These are phyloP conservation scores for Mycena olivaceomarginata DNA, from an alignment of 768 basidiomycete genomes.

Conservation along the genomic window DNA sequence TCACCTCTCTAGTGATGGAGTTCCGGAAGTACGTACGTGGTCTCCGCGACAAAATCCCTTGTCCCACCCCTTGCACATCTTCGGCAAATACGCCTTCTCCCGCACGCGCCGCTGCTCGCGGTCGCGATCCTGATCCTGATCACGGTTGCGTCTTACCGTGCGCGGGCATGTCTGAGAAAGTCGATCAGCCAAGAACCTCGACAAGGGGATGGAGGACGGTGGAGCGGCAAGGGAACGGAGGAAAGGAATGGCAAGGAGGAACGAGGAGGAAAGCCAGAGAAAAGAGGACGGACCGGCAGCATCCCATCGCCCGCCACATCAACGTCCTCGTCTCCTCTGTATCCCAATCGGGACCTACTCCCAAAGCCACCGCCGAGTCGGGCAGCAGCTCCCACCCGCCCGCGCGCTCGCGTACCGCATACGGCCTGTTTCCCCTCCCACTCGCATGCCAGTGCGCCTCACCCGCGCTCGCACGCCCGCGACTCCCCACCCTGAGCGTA, in stretches of 20 bases:
- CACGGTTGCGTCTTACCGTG: too few relatives aligned
- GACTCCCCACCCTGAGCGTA: neutral
- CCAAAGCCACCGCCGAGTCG: neutral
- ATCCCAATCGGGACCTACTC: neutral
- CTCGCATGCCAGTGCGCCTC: neutral
- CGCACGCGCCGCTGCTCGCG: neutral
- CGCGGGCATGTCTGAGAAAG: too few relatives aligned
- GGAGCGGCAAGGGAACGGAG: neutral
- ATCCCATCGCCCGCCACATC: neutral
- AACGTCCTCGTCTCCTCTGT: neutral
- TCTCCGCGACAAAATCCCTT: too few relatives aligned
- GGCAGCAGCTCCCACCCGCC: neutral
- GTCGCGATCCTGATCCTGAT: too few relatives aligned
- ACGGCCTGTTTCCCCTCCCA: neutral
- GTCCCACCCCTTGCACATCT: constrained; percentile 1
- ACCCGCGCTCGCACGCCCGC: neutral
- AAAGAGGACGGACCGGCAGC: neutral
- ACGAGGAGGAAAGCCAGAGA: neutral
- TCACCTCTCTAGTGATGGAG: too few relatives aligned
- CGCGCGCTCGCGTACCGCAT: neutral
- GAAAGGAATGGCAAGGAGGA: neutral
- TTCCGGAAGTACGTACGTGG: too few relatives aligned
- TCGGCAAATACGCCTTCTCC: neutral
- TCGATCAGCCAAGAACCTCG: too few relatives aligned
- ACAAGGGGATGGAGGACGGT: too few relatives aligned